A percentile compares a stretch with the other conserved stretches of the same genome.
phyloP scores from a whole-genome alignment of 163 green algal species.

The Prototheca wickerhamii region DNA sequence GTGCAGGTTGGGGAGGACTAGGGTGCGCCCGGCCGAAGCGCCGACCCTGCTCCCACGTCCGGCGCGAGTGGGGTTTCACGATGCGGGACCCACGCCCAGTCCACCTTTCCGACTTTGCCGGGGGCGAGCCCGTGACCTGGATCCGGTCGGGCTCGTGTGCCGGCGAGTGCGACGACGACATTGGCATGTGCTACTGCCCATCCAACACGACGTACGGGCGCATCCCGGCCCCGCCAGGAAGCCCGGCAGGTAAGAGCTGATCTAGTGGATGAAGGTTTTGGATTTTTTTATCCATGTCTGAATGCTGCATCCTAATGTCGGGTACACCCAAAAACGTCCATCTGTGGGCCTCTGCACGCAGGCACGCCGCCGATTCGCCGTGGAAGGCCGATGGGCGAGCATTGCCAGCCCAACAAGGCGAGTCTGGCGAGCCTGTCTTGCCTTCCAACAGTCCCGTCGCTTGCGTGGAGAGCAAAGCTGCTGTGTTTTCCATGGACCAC shows the following conservation, averaged over 20 bases:
- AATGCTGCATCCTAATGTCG: no score
- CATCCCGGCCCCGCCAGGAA: conserved; percentile 8
- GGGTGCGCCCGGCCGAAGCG: conserved; percentile 20
- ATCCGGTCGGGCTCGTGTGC: conserved; percentile 9
- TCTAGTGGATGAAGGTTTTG: no score
- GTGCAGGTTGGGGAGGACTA: conserved; percentile 22
- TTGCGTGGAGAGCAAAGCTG: no score
- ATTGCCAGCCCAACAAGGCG: conserved; percentile 34
- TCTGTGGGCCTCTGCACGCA: background rate
- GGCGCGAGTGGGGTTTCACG: background rate
- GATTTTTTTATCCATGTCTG: no score
- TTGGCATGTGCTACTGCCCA: conserved; percentile 40
- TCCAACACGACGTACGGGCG: conserved; percentile 36
- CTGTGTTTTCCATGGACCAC: no score
- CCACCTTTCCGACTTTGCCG: background rate
- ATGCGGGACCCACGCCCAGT: background rate
- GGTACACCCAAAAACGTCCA: no score
- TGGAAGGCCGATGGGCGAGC: conserved; percentile 35
- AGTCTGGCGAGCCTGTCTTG: no score
- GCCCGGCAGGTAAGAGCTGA: conserved; percentile 8
- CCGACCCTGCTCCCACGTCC: conserved; percentile 32
- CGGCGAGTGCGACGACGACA: conserved; percentile 44
- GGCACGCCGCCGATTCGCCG: conserved; percentile 25
- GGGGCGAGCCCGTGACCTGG: background rate
- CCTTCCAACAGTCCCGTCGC: no score